These are phyloP conservation scores for Dendrobium catenatum DNA, from an alignment of 106 monocot genomes.

Conservation along the genomic window DNA sequence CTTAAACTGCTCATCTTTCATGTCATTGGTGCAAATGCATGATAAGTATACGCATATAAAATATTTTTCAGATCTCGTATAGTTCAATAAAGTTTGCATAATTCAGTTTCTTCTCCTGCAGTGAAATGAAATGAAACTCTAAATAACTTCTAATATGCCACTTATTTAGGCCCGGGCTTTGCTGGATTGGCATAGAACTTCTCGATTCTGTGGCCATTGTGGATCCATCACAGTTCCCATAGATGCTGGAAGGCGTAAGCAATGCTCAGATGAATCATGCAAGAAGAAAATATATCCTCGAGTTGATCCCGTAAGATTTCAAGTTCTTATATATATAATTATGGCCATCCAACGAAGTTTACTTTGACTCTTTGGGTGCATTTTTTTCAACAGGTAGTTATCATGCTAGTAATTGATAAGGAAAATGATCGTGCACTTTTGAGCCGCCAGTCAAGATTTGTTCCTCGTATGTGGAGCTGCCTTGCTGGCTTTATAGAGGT, in stretches of 20 bases:
- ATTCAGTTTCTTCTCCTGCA: background rate
- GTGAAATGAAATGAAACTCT: constrained; percentile 3
- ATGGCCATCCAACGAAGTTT: background rate
- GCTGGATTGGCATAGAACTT: constrained; percentile 67
- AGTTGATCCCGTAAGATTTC: constrained; percentile 67
- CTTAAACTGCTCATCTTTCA: background rate
- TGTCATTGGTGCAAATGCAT: background rate
- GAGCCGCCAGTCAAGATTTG: constrained; percentile 90
- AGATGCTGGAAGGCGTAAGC: constrained; percentile 74
- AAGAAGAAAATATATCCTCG: constrained; percentile 81
- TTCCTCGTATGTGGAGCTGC: constrained; percentile 98
- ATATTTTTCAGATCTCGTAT: no score
- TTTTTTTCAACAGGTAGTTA: constrained; percentile 65
- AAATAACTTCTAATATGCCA: background rate
- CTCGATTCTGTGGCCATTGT: constrained; percentile 80
- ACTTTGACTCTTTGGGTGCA: background rate
- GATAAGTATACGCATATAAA: no score
- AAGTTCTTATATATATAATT: background rate
- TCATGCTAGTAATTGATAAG: constrained; percentile 94
- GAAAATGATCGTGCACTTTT: constrained; percentile 80
- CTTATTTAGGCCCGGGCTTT: constrained; percentile 61
- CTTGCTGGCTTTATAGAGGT: constrained; percentile 97
- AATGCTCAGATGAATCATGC: constrained; percentile 79
- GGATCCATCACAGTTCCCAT: constrained; percentile 41
- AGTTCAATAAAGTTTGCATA: background rate